Base-by-base conservation (phyloP, 345 rosid species). In the Schrenkiella parvula region DNA sequence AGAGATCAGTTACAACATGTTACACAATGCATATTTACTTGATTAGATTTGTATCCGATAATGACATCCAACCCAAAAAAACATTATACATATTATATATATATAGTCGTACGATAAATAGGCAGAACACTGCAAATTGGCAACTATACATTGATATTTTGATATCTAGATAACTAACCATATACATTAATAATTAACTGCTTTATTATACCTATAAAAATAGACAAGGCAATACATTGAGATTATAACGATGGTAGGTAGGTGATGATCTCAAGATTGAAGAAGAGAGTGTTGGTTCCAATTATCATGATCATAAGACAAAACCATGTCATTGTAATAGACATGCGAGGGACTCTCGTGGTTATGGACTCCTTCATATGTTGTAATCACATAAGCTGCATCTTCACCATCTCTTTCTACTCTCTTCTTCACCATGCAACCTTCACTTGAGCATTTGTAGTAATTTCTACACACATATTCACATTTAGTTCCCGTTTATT, bases 401-500 rank as follows among this genome's bases (percentile, higher is more conserved):
- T 89, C 96, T 12, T 88, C 85, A 26, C 64, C 70, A 53, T 93
- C 97, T 53, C 96, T 87, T 65, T 93, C 95, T 52, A 93, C 85
- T 69, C 91, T 84, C 79, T 93, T 91, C 88, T 91, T 91, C 80
- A 93, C 98, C 13, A 31, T 54, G 72, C 98, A 93, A 11, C 88
- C 89, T 63, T 80, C 89, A 23, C 66, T 81, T 31, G 91, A 85
- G 67, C 98, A 93, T 56, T 80, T 88, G 58, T 86, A 93, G 65
- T 93, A 93, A 66, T 93, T 90, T 85, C 95, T 92, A 77, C 63
- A 70, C 2, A 58, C 31, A 58, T 11, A 43, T 26, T 58, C 38
- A 53, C 12, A 53, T 53, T 41, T 31, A 73, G 23, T 54, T 58
- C 46, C 34, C 53, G 15, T 57, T 47, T 2, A 23, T 57, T 51